phyloP scores from a whole-genome alignment of 106 monocot species.

The Agapanthus africanus region DNA sequence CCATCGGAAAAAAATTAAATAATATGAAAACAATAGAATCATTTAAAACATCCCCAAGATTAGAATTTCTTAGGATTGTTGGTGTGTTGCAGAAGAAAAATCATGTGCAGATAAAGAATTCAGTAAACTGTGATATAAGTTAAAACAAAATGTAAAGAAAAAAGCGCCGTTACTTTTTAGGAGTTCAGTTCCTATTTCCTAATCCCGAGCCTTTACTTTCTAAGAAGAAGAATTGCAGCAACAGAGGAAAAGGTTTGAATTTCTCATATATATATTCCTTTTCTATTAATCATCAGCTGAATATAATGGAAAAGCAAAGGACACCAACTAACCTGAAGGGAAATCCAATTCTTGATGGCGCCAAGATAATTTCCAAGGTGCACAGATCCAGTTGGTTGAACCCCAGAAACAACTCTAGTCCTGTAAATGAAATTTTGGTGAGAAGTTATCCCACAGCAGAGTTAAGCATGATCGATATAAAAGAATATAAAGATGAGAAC shows the following conservation, averaged over 20 bases:
- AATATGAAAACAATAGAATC: background rate
- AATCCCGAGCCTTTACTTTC: background rate
- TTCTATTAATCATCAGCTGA: too few relatives aligned
- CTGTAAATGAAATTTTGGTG: slow-evolving; percentile 26
- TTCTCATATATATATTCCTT: background rate
- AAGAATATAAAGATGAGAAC: background rate
- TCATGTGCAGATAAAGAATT: background rate
- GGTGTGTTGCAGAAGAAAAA: background rate
- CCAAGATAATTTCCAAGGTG: slow-evolving; percentile 98
- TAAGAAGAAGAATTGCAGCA: too few relatives aligned
- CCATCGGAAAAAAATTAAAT: background rate
- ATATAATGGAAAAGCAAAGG: background rate
- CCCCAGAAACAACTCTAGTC: slow-evolving; percentile 92
- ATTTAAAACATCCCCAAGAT: background rate
- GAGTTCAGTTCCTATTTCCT: background rate
- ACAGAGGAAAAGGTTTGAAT: too few relatives aligned
- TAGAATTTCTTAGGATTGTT: background rate
- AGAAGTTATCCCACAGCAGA: background rate
- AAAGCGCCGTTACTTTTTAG: too few relatives aligned
- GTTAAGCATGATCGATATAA: background rate
- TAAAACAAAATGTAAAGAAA: background rate
- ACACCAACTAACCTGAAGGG: slow-evolving; percentile 67
- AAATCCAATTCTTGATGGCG: slow-evolving; percentile 87
- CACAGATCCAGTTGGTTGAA: slow-evolving; percentile 94
- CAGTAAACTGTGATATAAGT: background rate